A percentile compares a stretch with the other conserved stretches of the same genome.
phyloP scores from a whole-genome alignment of 2,329 filamentous ascomycete genomes.

The Dothideomycetes sp. region DNA sequence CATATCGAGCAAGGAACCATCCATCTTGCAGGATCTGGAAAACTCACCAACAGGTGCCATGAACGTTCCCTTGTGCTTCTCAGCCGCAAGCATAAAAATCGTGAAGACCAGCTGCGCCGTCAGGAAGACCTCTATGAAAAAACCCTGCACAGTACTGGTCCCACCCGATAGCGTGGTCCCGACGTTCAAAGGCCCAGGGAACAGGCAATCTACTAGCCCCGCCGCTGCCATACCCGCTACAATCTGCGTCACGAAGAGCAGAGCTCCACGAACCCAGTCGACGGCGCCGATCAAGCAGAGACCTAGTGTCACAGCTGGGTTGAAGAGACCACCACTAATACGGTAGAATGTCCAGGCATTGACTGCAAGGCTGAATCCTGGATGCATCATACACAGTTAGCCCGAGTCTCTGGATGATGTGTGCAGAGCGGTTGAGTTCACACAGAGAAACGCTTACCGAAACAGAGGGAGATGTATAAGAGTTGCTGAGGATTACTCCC shows the following conservation, averaged over 20 bases:
- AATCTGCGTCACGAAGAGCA: constrained; percentile 47
- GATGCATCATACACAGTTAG: no score
- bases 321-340: constrained; percentile 7
- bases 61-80: constrained; percentile 63
- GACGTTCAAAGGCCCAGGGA: constrained; percentile 47
- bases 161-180: constrained; percentile 43
- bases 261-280: constrained; percentile 36
- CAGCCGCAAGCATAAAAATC: constrained; percentile 58
- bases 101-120: constrained; percentile 53
- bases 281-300: constrained; percentile 49
- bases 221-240: constrained; percentile 49
- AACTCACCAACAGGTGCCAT: constrained; percentile 49
- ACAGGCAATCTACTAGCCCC: constrained; percentile 43
- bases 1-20: constrained; percentile 13
- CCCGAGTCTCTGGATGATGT: no score
- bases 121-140: constrained; percentile 58
- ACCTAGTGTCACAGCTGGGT: constrained; percentile 36
- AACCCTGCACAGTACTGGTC: constrained; percentile 43
- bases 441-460: no score
- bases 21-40: no score
- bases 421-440: no score
- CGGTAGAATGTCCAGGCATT: constrained; percentile 9
- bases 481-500: constrained; percentile 12
- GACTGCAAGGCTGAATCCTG: constrained; percentile 7
- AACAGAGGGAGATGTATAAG: constrained; percentile 5